phyloP scores from a whole-genome alignment of 805 yeast genomes.

The Pichia manshurica region DNA sequence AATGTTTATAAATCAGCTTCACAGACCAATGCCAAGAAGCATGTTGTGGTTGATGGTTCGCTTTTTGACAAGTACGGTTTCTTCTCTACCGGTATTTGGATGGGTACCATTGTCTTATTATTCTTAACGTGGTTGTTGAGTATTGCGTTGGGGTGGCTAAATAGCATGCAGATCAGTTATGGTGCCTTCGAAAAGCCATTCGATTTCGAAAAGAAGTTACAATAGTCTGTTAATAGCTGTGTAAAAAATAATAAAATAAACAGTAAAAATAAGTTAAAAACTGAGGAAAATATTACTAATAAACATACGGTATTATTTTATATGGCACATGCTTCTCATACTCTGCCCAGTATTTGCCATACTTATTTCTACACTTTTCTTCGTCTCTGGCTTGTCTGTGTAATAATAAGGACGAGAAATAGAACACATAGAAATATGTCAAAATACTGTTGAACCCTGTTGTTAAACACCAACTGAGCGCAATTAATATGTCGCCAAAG shows the following conservation, averaged over 20 bases:
- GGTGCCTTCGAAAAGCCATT: slow-evolving; percentile 72
- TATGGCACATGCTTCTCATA: slow-evolving; percentile 80
- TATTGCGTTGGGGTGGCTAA: slow-evolving; percentile 66
- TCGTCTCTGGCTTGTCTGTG: slow-evolving; percentile 93
- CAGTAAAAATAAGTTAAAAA: not conserved
- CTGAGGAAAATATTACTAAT: slow-evolving; percentile 42
- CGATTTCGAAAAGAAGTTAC: slow-evolving; percentile 44
- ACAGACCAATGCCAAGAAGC: slow-evolving; percentile 3
- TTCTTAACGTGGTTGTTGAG: slow-evolving; percentile 52
- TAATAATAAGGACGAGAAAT: slow-evolving; percentile 73
- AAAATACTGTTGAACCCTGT: slow-evolving; percentile 77
- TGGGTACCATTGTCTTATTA: slow-evolving; percentile 62
- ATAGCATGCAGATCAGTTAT: slow-evolving; percentile 69
- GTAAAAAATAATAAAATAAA: too few relatives aligned
- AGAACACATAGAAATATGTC: slow-evolving; percentile 81
- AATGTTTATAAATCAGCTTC: not conserved
- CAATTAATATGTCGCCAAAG: slow-evolving; percentile 91
- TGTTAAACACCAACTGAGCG: slow-evolving; percentile 88
- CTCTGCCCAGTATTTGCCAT: slow-evolving; percentile 80
- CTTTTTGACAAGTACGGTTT: slow-evolving; percentile 62
- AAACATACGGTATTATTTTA: slow-evolving; percentile 83
- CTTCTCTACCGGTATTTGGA: slow-evolving; percentile 77
- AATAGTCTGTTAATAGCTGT: slow-evolving; percentile 15
- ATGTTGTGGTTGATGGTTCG: slow-evolving; percentile 27
- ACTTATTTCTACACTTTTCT: slow-evolving; percentile 79